Conservation (phyloP, 352 stramenopile genomes). For the Plasmopara viticola region DNA sequence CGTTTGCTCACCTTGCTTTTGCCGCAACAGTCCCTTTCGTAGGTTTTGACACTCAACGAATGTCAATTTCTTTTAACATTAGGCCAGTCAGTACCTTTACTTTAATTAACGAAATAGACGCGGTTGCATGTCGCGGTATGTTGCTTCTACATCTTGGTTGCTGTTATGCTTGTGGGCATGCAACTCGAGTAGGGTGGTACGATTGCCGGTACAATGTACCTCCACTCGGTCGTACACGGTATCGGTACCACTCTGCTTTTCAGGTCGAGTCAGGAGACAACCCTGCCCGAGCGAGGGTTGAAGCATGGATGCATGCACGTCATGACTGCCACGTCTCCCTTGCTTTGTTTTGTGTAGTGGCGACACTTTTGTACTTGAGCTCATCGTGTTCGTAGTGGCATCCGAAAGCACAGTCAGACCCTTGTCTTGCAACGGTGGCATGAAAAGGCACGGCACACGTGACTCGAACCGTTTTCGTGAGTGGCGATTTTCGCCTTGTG, state of each 20-base stretch:
- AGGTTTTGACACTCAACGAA: constrained; percentile 6
- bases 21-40: constrained; percentile 17
- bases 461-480: background rate
- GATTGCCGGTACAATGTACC: constrained; percentile 9
- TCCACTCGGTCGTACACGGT: constrained; percentile 28
- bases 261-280: background rate
- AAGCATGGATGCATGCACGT: background rate
- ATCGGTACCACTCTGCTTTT: constrained; percentile 10
- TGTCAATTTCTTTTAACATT: constrained; percentile 14
- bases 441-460: constrained; percentile 9
- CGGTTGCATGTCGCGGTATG: constrained; percentile 30
- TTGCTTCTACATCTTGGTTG: constrained; percentile 8
- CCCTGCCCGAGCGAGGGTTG: too few relatives aligned
- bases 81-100: constrained; percentile 4
- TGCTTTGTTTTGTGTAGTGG: constrained; percentile 7
- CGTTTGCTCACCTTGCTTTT: constrained; percentile 38
- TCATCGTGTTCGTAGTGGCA: constrained; percentile 1
- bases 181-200: constrained; percentile 1
- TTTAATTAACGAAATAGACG: constrained; percentile 28
- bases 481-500: constrained; percentile 2
- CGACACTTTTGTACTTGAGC: constrained; percentile 7
- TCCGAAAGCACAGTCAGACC: constrained; percentile 2
- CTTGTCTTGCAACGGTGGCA: constrained; percentile 16
- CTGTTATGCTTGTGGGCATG: constrained; percentile 14
- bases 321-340: constrained; percentile 10